Percentiles rank a stretch among this genome's conserved stretches.
These are phyloP conservation scores for Fusarium sp. DNA, from an alignment of 2,329 filamentous ascomycete genomes.

Conservation along the genomic window DNA sequence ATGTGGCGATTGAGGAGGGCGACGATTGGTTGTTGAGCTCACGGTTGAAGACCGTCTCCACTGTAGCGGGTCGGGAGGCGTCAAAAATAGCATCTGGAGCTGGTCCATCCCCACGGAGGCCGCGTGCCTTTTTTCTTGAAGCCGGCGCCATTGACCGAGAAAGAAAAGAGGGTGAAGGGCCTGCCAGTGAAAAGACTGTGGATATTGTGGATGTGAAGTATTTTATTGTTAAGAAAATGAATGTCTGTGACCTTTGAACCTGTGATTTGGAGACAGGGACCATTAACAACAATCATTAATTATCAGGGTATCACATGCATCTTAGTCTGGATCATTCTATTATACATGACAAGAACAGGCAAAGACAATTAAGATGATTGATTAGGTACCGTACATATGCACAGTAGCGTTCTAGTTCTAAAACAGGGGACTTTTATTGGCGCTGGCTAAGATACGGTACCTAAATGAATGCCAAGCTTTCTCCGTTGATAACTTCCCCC, in stretches of 20 bases:
- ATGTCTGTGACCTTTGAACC: not conserved
- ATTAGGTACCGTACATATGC: not conserved
- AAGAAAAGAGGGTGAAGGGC: not conserved
- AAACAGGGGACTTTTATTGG: slow-evolving; percentile 35
- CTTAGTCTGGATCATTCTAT: slow-evolving; percentile 13
- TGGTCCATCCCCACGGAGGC: slow-evolving; percentile 31
- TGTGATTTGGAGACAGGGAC: not conserved
- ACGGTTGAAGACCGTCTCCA: slow-evolving; percentile 27
- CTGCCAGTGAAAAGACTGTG: not conserved
- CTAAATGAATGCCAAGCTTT: slow-evolving; percentile 30
- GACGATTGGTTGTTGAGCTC: slow-evolving; percentile 27
- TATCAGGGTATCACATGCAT: slow-evolving; percentile 7
- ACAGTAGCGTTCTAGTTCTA: not conserved
- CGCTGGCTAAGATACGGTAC: slow-evolving; percentile 3
- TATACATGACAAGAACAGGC: not conserved
- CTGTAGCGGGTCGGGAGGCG: slow-evolving; percentile 32
- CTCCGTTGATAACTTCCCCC: slow-evolving; percentile 23
- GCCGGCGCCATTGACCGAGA: slow-evolving; percentile 8
- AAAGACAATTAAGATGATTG: slow-evolving; percentile 17
- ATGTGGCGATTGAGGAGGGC: slow-evolving; percentile 25
- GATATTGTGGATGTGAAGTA: not conserved
- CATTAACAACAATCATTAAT: slow-evolving; percentile 5
- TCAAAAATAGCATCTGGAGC: slow-evolving; percentile 46
- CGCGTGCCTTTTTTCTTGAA: slow-evolving; percentile 19
- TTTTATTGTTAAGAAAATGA: too few relatives aligned